Evolutionary conservation across 306 rosid genomes (phyloP).

Genomic region (Prunus davidiana): DNA sequence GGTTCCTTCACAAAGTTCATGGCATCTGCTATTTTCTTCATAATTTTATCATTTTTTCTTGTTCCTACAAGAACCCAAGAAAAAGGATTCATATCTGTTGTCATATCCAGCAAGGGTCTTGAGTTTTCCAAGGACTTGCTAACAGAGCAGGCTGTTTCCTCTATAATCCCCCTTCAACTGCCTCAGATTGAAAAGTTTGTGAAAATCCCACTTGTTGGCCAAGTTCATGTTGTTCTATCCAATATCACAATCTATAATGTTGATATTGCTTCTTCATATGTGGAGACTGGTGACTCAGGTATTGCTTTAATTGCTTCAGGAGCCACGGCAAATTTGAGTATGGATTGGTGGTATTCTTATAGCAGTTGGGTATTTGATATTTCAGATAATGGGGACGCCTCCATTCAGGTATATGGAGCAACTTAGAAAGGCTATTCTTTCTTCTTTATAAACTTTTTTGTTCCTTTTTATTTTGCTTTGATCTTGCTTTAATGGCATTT

Average conservation of each 20-base stretch:
- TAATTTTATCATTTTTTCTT: constrained; percentile 28
- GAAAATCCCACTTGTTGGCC: constrained; percentile 53
- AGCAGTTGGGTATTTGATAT: constrained; percentile 60
- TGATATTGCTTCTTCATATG: constrained; percentile 51
- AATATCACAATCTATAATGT: constrained; percentile 39
- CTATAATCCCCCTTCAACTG: constrained; percentile 56
- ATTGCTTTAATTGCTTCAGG: constrained; percentile 56
- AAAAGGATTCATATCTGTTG: constrained; percentile 62
- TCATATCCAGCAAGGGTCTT: constrained; percentile 67
- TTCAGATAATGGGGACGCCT: constrained; percentile 72
- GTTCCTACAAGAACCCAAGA: constrained; percentile 36
- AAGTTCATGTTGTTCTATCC: constrained; percentile 57
- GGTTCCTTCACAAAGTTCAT: constrained; percentile 26
- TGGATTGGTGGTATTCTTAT: constrained; percentile 64
- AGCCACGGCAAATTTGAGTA: constrained; percentile 64
- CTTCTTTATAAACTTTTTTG: neutral
- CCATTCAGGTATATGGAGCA: constrained; percentile 52
- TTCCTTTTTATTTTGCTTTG: neutral
- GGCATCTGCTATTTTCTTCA: constrained; percentile 24
- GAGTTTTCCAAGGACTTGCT: constrained; percentile 66
- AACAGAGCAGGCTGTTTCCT: constrained; percentile 50
- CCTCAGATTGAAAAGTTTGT: constrained; percentile 55
- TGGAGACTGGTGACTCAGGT: constrained; percentile 57
- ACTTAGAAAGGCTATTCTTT: neutral
- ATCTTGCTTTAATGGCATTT: neutral